Base-by-base conservation (phyloP, 2,329 filamentous ascomycete species). In the Neospermospora avenae region DNA sequence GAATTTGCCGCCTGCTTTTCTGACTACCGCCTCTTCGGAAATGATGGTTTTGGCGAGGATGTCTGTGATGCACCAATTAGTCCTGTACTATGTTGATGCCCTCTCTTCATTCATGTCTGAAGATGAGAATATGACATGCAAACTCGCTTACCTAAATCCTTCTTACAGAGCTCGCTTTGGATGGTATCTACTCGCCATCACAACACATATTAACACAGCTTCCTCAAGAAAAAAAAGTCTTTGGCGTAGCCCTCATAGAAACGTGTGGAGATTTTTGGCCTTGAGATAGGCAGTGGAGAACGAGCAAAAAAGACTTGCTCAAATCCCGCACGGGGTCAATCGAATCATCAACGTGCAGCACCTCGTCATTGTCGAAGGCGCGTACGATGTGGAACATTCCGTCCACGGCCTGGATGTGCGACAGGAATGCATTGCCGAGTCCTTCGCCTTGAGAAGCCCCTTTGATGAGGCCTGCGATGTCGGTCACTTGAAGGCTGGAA, bases 331-430 rank as follows among this genome's bases (percentile, higher is more conserved):
- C 74, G 18, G 77, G 77, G 63, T 78, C 77, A 55, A 78, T 76
- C 7, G 75, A 77, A 65, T 78, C 76, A 61, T 78, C 77, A n/a
- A 78, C 77, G 45, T 78, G 77, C 57, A 78, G 63, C 14, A 78
- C 76, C 57, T 78, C 72, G 56, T 78, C 74, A 53, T 78, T 78
- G 45, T 78, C 77, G 57, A 78, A 78, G 3, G 77, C 77, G 65
- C 76, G 72, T 41, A 78, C 77, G 65, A 78, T 74, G 61, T 78
- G 77, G 65, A 73, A 78, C 69, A 78, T 77, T 64, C 77, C 77
- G 42, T 78, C 77, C 2, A 78, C 77, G 0, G 77, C 77, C 59
- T 78, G 77, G 34, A 78, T 78, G 62, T 78, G 76, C 14, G 75
- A 77, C 14, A 78, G 61, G 64, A 78, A 78, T 2, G 76, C 76